Percentiles rank a stretch among this genome's conserved stretches.
Evolutionary conservation across 2,329 filamentous ascomycete species (phyloP).

Genomic region (Thelonectria discophora): DNA sequence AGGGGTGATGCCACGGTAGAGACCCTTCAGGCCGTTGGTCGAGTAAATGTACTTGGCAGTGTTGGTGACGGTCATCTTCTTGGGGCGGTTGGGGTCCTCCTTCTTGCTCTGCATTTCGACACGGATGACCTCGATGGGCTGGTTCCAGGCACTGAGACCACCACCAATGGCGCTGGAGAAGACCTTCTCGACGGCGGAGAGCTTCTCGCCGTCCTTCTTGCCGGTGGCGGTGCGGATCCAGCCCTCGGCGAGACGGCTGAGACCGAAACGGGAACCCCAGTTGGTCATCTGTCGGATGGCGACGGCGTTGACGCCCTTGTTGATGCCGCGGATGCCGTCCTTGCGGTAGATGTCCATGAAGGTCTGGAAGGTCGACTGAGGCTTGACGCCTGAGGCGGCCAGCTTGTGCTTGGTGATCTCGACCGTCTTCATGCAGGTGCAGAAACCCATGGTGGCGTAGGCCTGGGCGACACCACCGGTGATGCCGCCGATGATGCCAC

Average conservation of each 20-base stretch:
- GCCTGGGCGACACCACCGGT: constrained; percentile 95
- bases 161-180: constrained; percentile 86
- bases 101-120: constrained; percentile 99
- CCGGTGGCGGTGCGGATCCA: constrained; percentile 81
- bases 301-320: constrained; percentile 98
- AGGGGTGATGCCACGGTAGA: constrained; percentile 95
- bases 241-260: constrained; percentile 89
- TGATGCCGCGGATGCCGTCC: constrained; percentile 95
- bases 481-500: constrained; percentile 91
- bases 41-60: constrained; percentile 87
- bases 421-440: constrained; percentile 99
- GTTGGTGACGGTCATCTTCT: constrained; percentile 98
- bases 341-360: constrained; percentile 97
- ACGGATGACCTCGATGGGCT: constrained; percentile 99
- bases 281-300: constrained; percentile 99
- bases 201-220: constrained; percentile 83
- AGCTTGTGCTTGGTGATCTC: constrained; percentile 99
- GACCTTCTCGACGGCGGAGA: constrained; percentile 86
- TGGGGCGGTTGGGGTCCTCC: constrained; percentile 94
- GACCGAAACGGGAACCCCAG: constrained; percentile 96
- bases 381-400: constrained; percentile 81
- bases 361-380: constrained; percentile 89
- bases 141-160: constrained; percentile 97
- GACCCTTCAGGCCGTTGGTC: constrained; percentile 85
- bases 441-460: constrained; percentile 99